Percentiles rank a stretch among this genome's conserved stretches.
Conservation (phyloP, 2,329 filamentous ascomycete genomes). For the Talaromyces sp. region DNA sequence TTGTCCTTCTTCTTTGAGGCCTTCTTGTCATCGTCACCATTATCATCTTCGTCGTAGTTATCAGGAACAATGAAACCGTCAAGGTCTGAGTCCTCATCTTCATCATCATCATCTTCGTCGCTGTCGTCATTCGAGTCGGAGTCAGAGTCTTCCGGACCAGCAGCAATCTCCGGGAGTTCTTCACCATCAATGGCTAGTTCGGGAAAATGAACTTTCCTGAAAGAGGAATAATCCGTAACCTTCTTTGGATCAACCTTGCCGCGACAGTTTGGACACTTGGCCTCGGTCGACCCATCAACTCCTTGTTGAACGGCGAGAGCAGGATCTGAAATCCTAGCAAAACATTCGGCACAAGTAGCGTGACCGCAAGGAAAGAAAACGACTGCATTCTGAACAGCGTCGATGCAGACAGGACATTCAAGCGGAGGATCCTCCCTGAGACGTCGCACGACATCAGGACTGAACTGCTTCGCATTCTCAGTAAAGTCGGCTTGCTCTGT, state of each 20-base stretch:
- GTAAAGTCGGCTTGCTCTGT: slow-evolving; percentile 56
- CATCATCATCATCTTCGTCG: slow-evolving; percentile 44
- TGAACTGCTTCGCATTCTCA: slow-evolving; percentile 60
- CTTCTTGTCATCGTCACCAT: slow-evolving; percentile 20
- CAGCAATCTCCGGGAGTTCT: not conserved
- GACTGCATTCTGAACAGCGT: slow-evolving; percentile 68
- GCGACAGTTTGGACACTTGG: slow-evolving; percentile 75
- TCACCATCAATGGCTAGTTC: slow-evolving; percentile 37
- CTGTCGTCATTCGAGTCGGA: slow-evolving; percentile 25
- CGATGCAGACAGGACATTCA: slow-evolving; percentile 80
- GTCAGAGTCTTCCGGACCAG: slow-evolving; percentile 38
- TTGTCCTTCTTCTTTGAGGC: not conserved
- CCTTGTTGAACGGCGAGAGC: slow-evolving; percentile 56
- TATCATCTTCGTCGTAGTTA: slow-evolving; percentile 25
- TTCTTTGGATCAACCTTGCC: slow-evolving; percentile 62
- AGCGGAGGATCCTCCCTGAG: slow-evolving; percentile 62
- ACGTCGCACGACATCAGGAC: slow-evolving; percentile 60
- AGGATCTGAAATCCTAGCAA: slow-evolving; percentile 65
- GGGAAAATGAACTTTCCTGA: slow-evolving; percentile 69
- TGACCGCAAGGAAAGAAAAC: slow-evolving; percentile 85
- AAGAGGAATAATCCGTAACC: slow-evolving; percentile 70
- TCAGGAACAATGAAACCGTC: slow-evolving; percentile 20
- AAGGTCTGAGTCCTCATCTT: slow-evolving; percentile 28
- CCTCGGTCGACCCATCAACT: slow-evolving; percentile 50
- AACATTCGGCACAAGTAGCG: slow-evolving; percentile 72